Conservation (phyloP, 2,329 filamentous ascomycete genomes). For the Leptosphaerulina australis region DNA sequence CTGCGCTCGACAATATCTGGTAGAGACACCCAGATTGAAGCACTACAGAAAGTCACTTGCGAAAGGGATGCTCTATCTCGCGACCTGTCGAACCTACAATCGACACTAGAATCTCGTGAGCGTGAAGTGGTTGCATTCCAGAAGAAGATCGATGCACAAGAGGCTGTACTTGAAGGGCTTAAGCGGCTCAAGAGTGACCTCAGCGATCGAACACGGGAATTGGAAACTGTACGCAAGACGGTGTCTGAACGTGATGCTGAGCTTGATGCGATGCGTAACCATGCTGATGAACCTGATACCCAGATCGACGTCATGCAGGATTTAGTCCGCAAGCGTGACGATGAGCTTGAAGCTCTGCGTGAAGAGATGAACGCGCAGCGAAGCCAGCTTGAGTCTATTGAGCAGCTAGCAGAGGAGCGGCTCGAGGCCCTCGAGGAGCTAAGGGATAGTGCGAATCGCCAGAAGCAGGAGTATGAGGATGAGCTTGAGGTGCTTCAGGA, state of each 20-base stretch:
- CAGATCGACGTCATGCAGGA: constrained; percentile 51
- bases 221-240: constrained; percentile 44
- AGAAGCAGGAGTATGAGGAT: constrained; percentile 61
- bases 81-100: constrained; percentile 40
- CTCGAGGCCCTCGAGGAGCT: constrained; percentile 58
- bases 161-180: constrained; percentile 38
- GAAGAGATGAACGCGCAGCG: constrained; percentile 48
- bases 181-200: constrained; percentile 38
- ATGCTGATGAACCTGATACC: constrained; percentile 47
- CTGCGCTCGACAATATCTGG: constrained; percentile 37
- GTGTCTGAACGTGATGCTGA: constrained; percentile 47
- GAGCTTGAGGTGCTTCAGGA: constrained; percentile 58
- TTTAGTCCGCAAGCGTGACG: constrained; percentile 52
- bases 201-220: constrained; percentile 41
- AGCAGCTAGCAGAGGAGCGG: constrained; percentile 45
- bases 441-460: constrained; percentile 53
- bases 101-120: constrained; percentile 41
- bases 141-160: constrained; percentile 42
- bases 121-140: constrained; percentile 39
- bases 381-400: constrained; percentile 40
- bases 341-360: constrained; percentile 62
- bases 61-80: constrained; percentile 41
- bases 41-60: constrained; percentile 42
- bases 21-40: constrained; percentile 45
- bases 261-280: constrained; percentile 43